Evolutionary conservation across 73 alveolate species (phyloP), one percentile per base, ranked within the genome.

Genomic region (Strombidium stylifer): DNA sequence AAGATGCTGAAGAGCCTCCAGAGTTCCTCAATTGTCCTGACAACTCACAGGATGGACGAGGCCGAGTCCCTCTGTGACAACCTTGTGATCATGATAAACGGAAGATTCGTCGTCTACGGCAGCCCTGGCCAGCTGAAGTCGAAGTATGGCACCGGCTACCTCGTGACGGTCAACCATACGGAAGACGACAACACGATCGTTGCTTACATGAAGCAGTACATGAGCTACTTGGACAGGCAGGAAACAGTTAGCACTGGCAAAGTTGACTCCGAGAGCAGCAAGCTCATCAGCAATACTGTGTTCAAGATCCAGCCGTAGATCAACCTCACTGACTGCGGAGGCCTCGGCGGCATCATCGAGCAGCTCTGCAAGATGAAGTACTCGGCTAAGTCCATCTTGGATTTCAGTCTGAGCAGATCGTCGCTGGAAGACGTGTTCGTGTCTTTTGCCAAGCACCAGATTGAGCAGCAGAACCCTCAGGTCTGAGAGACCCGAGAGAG

Each of bases 21-120:
- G 62, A 60, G 57, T 31, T 50, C 89, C 27, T 69, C 89, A 26
- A 65, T 89, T 72, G 65, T 85, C 20, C 69, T 89, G 71, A 85
- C 97, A 8, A 89, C 97, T 20, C 97, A 89, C 59, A 73, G 84
- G 53, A 89, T 89, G 97, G 97, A 89, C 66, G 97, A 89, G 44
- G 97, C 97, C 35, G 97, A 90, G 61, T 73, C 81, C 4, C 83
- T 90, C 21, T 82, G 97, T 53, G 95, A 86, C 56, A 55, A 86
- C 53, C 79, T 90, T 18, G 93, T 90, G 8, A 78, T 90, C 14
- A 72, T 90, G 47, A 82, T 77, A 39, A 78, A 86, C 57, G 97
- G 97, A 41, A 41, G 72, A 82, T 28, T 90, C 26, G 68, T 71
- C 39, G 86, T 94, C 44, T 47, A 72, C 31, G 96, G 97, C 18